A percentile compares a stretch with the other conserved stretches of the same genome.
Conservation (phyloP, 1,284 basidiomycete species). For the Quambalaria eucalypti region DNA sequence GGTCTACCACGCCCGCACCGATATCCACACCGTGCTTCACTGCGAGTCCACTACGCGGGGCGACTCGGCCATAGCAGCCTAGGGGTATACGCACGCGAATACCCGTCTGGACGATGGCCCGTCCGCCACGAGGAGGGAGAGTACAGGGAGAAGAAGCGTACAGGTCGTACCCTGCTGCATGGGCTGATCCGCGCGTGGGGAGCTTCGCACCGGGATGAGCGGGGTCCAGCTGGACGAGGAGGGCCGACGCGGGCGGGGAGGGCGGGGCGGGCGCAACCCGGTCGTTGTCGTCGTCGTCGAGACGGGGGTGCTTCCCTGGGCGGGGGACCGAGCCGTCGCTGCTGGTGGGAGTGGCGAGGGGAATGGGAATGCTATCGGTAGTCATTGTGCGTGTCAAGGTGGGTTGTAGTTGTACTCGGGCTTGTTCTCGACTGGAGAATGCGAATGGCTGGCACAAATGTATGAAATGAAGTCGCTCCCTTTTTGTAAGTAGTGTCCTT, state of each 20-base stretch:
- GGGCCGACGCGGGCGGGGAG: not conserved
- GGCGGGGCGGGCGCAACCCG: no score
- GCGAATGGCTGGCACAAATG: no score
- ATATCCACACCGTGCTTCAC: constrained; percentile 95
- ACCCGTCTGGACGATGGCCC: constrained; percentile 80
- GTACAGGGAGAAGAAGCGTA: constrained; percentile 59
- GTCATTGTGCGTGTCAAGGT: no score
- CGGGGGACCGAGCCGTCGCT: no score
- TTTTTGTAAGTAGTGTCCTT: no score
- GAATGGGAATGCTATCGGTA: no score
- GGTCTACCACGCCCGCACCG: constrained; percentile 90
- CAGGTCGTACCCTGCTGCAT: constrained; percentile 87
- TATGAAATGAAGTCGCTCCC: no score
- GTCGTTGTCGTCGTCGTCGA: no score
- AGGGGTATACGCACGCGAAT: constrained; percentile 82
- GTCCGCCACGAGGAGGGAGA: constrained; percentile 53
- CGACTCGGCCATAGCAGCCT: constrained; percentile 90
- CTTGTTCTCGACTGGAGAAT: no score
- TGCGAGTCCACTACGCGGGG: constrained; percentile 79
- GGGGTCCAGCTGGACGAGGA: constrained; percentile 77
- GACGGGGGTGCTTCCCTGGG: no score
- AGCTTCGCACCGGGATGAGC: constrained; percentile 62
- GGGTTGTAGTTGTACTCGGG: no score
- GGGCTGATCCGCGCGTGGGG: constrained; percentile 74
- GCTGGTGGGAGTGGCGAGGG: no score